Conservation (phyloP, 2,329 filamentous ascomycete species). For the Decorospora gaudefroyi region DNA sequence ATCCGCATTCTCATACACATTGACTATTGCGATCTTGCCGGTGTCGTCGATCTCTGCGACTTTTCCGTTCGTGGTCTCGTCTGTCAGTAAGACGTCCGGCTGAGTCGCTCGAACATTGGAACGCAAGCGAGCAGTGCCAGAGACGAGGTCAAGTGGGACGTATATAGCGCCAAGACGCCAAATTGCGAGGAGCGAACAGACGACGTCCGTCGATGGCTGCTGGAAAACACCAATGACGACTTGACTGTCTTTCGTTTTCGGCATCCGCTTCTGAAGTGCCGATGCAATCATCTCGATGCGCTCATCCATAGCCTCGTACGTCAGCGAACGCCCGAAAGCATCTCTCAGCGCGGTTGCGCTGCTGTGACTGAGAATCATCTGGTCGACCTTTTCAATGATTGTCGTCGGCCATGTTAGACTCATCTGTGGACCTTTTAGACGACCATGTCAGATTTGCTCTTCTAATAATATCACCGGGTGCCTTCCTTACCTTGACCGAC, state of each 20-base stretch:
- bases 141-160: constrained; percentile 23
- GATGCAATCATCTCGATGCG: constrained; percentile 46
- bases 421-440: constrained; percentile 21
- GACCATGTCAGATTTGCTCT: constrained; percentile 1
- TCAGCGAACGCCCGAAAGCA: constrained; percentile 32
- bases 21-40: background rate
- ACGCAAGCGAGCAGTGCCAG: constrained; percentile 5
- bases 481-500: constrained; percentile 12
- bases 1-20: background rate
- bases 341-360: constrained; percentile 37
- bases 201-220: constrained; percentile 43
- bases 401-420: constrained; percentile 43
- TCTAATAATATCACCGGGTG: background rate
- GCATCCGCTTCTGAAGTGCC: constrained; percentile 9
- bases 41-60: background rate
- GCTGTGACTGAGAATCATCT: constrained; percentile 32
- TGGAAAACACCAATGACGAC: constrained; percentile 53
- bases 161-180: constrained; percentile 15
- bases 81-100: constrained; percentile 11
- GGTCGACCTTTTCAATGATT: constrained; percentile 45
- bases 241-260: background rate
- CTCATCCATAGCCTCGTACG: constrained; percentile 45
- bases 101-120: constrained; percentile 5
- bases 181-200: constrained; percentile 28
- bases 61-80: background rate